These are phyloP conservation scores for Epicoccum sorghinum DNA, from an alignment of 2,329 filamentous ascomycete species.

Conservation along the genomic window DNA sequence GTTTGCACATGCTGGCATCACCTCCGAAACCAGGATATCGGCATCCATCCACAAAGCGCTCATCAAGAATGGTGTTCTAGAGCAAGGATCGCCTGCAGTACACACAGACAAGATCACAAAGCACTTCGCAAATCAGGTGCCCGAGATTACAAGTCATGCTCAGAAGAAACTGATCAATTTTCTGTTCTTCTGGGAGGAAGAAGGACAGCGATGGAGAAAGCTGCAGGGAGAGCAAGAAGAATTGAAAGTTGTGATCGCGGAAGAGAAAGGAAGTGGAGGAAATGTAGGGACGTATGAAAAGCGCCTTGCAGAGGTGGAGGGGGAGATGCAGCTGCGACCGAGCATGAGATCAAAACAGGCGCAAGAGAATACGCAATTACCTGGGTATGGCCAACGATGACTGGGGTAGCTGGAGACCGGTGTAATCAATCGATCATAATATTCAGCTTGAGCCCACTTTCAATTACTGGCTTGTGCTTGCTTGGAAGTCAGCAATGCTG, in stretches of 20 bases:
- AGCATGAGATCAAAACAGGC: slow-evolving; percentile 5
- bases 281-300: slow-evolving; percentile 9
- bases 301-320: slow-evolving; percentile 11
- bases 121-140: slow-evolving; percentile 8
- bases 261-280: background rate
- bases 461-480: too few species aligned
- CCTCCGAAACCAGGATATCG: slow-evolving; percentile 1
- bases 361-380: background rate
- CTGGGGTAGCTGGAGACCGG: background rate
- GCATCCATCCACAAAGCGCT: slow-evolving; percentile 2
- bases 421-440: background rate
- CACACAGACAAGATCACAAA: slow-evolving; percentile 8
- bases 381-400: background rate
- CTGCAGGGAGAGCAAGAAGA: slow-evolving; percentile 6
- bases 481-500: too few species aligned
- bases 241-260: slow-evolving; percentile 3
- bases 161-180: slow-evolving; percentile 15
- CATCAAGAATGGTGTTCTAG: slow-evolving; percentile 5
- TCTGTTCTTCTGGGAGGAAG: slow-evolving; percentile 14
- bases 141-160: slow-evolving; percentile 6
- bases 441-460: too few species aligned
- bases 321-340: slow-evolving; percentile 1
- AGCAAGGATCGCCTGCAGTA: background rate
- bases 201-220: slow-evolving; percentile 6
- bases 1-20: slow-evolving; percentile 10